Evolutionary conservation across 768 basidiomycete genomes (phyloP).

Genomic region (Tylopilus balloui): DNA sequence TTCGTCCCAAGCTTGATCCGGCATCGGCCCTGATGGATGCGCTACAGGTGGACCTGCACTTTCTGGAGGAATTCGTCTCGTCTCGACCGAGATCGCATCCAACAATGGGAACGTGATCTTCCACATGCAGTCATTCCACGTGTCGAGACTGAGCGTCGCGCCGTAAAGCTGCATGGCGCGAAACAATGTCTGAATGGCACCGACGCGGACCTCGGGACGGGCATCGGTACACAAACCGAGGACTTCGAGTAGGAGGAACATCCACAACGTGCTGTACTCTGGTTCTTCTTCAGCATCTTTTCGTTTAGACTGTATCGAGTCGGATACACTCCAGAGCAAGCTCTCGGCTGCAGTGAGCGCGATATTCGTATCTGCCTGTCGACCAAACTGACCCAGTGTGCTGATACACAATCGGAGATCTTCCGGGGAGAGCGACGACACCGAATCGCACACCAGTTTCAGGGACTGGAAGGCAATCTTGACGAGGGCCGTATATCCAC

Average conservation of each 20-base stretch:
- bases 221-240: slow-evolving; percentile 77
- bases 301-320: slow-evolving; percentile 85
- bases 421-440: slow-evolving; percentile 72
- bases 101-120: slow-evolving; percentile 85
- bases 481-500: slow-evolving; percentile 68
- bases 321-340: slow-evolving; percentile 92
- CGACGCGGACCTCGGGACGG: slow-evolving; percentile 84
- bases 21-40: slow-evolving; percentile 11
- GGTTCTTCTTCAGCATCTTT: slow-evolving; percentile 57
- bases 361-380: slow-evolving; percentile 93
- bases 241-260: slow-evolving; percentile 82
- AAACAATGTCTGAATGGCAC: slow-evolving; percentile 94
- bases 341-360: slow-evolving; percentile 92
- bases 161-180: slow-evolving; percentile 93
- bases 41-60: slow-evolving; percentile 6
- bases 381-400: slow-evolving; percentile 87
- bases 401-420: slow-evolving; percentile 86
- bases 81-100: slow-evolving; percentile 59
- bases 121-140: slow-evolving; percentile 93
- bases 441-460: slow-evolving; percentile 90
- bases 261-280: slow-evolving; percentile 87
- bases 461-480: slow-evolving; percentile 93
- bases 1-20: slow-evolving; percentile 71
- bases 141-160: slow-evolving; percentile 69
- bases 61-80: slow-evolving; percentile 36